phyloP scores from a whole-genome alignment of 1,139 yeast genomes.

The Zygosaccharomyces pseudobailii region DNA sequence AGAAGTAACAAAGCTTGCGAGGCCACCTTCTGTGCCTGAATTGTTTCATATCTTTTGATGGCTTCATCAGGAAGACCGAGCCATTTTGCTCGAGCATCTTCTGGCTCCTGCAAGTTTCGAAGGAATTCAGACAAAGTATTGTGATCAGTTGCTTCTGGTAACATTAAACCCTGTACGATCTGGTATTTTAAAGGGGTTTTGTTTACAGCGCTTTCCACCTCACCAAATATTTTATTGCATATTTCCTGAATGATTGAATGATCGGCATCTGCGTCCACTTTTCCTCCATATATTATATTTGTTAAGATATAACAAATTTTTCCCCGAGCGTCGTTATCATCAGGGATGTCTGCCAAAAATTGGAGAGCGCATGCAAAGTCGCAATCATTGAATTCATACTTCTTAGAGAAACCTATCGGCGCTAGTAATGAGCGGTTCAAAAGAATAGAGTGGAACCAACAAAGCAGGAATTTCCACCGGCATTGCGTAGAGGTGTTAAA shows the following conservation, averaged over 20 bases:
- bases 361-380: conserved; percentile 53
- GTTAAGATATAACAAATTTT: conserved; percentile 45
- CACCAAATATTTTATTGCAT: conserved; percentile 11
- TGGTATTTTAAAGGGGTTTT: conserved; percentile 2
- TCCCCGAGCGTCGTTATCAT: conserved; percentile 11
- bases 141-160: conserved; percentile 2
- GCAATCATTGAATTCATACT: conserved; percentile 68
- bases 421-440: conserved; percentile 54
- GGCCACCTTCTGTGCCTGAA: conserved; percentile 9
- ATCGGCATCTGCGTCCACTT: conserved; percentile 51
- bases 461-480: conserved; percentile 49
- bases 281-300: conserved; percentile 69
- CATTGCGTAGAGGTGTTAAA: conserved; percentile 41
- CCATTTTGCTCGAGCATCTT: conserved; percentile 14
- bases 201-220: background rate
- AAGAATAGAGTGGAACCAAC: conserved; percentile 68
- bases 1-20: conserved; percentile 1
- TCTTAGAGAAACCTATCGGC: conserved; percentile 58
- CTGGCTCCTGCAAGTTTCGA: conserved; percentile 7
- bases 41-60: conserved; percentile 12
- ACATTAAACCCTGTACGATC: conserved; percentile 10
- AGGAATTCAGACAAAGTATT: conserved; percentile 6
- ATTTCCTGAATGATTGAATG: conserved; percentile 12
- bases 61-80: conserved; percentile 14
- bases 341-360: conserved; percentile 13